Evolutionary conservation across 2,329 filamentous ascomycete species (phyloP).

Genomic region (Ophiostoma triangulosporum): DNA sequence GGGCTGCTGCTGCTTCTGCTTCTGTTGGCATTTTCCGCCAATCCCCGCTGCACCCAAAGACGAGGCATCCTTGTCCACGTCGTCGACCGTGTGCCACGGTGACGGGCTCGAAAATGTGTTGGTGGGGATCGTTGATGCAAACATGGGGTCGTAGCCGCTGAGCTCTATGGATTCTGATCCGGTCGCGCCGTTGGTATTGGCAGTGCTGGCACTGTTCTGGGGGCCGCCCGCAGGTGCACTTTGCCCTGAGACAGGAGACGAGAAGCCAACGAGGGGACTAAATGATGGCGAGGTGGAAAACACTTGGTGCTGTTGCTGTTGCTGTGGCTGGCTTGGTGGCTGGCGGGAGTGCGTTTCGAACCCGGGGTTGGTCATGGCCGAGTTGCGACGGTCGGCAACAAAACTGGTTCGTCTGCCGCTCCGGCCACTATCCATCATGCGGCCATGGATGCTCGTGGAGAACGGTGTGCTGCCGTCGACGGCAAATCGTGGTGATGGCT

Average conservation of each 20-base stretch:
- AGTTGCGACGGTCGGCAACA: background rate
- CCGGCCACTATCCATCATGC: background rate
- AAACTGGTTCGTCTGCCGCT: no score
- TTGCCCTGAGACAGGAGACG: background rate
- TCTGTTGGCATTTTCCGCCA: background rate
- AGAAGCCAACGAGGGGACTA: background rate
- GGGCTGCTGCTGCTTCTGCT: background rate
- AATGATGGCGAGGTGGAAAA: background rate
- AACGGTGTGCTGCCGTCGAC: background rate
- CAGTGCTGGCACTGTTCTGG: conserved; percentile 19
- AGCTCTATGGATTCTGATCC: conserved; percentile 14
- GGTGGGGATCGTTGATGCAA: conserved; percentile 36
- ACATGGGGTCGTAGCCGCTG: conserved; percentile 43
- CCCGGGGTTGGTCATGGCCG: background rate
- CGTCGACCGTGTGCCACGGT: conserved; percentile 32
- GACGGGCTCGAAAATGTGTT: conserved; percentile 39
- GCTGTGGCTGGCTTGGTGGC: background rate
- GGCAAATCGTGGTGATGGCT: background rate
- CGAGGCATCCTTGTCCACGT: conserved; percentile 8
- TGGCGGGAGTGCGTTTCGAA: background rate
- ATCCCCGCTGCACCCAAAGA: conserved; percentile 8
- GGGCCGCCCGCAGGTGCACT: background rate
- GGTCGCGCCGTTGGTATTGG: background rate
- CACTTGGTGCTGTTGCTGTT: background rate
- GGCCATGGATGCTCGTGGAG: background rate